phyloP scores from a whole-genome alignment of 139 green algal species.

The Chlorella sorokiniana region DNA sequence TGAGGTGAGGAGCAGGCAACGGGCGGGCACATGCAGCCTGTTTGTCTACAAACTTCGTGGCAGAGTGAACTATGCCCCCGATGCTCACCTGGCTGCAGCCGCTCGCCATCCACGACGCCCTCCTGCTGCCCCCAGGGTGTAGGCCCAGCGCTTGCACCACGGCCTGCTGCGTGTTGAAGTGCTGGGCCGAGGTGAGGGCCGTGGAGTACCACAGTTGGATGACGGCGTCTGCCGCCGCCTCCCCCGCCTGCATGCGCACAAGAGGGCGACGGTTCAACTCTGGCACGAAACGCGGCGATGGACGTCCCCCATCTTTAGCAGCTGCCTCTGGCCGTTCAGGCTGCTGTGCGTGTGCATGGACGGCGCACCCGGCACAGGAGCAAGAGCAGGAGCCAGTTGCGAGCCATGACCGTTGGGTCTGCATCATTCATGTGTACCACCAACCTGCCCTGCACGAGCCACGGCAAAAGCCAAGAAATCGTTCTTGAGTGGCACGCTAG shows the following conservation, averaged over 20 bases:
- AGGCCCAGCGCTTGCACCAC: neutral
- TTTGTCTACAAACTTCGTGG: neutral
- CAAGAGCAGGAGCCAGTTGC: neutral
- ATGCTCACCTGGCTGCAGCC: neutral
- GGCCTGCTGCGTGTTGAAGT: neutral
- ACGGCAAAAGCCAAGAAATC: neutral
- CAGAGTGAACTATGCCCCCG: too few species aligned
- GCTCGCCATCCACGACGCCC: neutral
- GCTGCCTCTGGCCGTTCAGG: too few species aligned
- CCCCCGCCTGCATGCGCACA: neutral
- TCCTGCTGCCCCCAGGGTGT: neutral
- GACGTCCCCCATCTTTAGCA: too few species aligned
- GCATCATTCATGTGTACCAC: neutral
- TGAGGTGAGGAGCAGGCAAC: neutral
- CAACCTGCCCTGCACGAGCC: neutral
- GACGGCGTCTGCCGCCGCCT: neutral
- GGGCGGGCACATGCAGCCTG: neutral
- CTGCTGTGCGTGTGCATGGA: neutral
- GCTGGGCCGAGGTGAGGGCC: neutral
- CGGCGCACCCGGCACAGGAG: neutral
- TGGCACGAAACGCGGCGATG: too few species aligned
- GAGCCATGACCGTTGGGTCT: neutral
- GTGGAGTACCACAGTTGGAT: conserved; percentile 8
- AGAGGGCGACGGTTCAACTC: too few species aligned
- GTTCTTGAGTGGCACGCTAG: too few species aligned